Percentiles rank a stretch among this genome's conserved stretches.
Evolutionary conservation across 2,329 filamentous ascomycete genomes (phyloP).

Genomic region (Ophiostoma quercus): DNA sequence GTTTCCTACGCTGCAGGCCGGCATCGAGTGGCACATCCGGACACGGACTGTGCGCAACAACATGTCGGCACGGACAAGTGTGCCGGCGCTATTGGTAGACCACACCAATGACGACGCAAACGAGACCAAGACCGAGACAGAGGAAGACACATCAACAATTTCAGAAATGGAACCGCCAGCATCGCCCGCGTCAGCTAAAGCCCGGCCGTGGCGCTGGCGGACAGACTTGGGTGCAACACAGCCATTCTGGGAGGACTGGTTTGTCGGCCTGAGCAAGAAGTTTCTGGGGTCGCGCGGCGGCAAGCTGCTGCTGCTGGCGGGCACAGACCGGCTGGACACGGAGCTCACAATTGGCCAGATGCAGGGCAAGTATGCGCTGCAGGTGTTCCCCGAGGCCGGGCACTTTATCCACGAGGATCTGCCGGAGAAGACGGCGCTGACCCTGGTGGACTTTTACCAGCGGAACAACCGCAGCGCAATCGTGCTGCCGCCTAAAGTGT

Average conservation of each 20-base stretch:
- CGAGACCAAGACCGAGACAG: constrained; percentile 9
- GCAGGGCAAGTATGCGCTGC: constrained; percentile 95
- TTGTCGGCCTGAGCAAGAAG: constrained; percentile 78
- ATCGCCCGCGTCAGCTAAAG: constrained; percentile 39
- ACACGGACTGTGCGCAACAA: constrained; percentile 81
- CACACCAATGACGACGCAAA: constrained; percentile 46
- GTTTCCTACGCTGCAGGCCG: constrained; percentile 71
- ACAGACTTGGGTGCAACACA: constrained; percentile 80
- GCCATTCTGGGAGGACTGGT: constrained; percentile 93
- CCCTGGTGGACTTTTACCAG: constrained; percentile 84
- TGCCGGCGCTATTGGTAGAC: constrained; percentile 67
- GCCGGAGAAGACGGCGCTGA: constrained; percentile 79
- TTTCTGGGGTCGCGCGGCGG: constrained; percentile 77
- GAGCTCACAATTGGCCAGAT: constrained; percentile 94
- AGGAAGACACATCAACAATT: background rate
- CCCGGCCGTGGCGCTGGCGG: constrained; percentile 58
- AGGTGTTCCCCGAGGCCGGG: constrained; percentile 89
- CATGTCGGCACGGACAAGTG: constrained; percentile 77
- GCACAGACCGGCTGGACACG: constrained; percentile 84
- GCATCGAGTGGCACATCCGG: constrained; percentile 90
- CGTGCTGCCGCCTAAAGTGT: constrained; percentile 88
- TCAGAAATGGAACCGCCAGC: background rate
- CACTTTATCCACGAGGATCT: constrained; percentile 97
- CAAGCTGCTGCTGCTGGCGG: constrained; percentile 78
- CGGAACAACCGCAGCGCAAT: constrained; percentile 81